Percentiles rank a stretch among this genome's conserved stretches.
Evolutionary conservation across 2,329 filamentous ascomycete genomes (phyloP).

Genomic region (Pseudopithomyces chartarum): DNA sequence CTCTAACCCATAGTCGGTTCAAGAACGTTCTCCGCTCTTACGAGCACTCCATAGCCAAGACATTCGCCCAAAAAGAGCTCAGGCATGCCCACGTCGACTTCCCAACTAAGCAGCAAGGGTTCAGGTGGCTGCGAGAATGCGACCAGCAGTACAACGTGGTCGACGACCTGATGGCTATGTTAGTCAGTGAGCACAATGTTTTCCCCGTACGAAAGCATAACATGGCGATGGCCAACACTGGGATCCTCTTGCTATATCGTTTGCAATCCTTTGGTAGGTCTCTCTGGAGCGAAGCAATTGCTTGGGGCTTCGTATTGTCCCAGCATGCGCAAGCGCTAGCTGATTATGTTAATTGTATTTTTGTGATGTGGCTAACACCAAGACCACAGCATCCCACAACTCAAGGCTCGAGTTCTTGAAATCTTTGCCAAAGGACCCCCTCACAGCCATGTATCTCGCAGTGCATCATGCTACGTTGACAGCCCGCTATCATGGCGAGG

Average conservation of each 20-base stretch:
- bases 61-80: slow-evolving; percentile 30
- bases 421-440: slow-evolving; percentile 26
- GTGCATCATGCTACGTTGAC: slow-evolving; percentile 33
- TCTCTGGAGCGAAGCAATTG: not conserved
- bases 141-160: slow-evolving; percentile 34
- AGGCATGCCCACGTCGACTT: slow-evolving; percentile 37
- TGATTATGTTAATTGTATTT: not conserved
- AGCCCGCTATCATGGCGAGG: slow-evolving; percentile 37
- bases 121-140: slow-evolving; percentile 34
- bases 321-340: no score
- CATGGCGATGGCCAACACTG: slow-evolving; percentile 29
- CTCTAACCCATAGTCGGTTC: slow-evolving; percentile 24
- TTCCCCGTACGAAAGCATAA: slow-evolving; percentile 31
- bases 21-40: slow-evolving; percentile 25
- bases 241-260: slow-evolving; percentile 32
- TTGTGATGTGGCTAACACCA: slow-evolving; percentile 8
- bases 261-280: slow-evolving; percentile 23
- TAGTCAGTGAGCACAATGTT: slow-evolving; percentile 33
- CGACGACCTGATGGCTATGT: slow-evolving; percentile 37
- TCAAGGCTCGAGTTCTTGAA: slow-evolving; percentile 27
- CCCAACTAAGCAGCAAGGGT: slow-evolving; percentile 14
- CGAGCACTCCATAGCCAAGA: slow-evolving; percentile 29
- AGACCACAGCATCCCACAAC: slow-evolving; percentile 14
- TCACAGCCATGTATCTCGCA: slow-evolving; percentile 34
- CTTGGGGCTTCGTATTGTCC: no score